Conservation (phyloP, 257 asterid genomes). For the Orobanche coerulescens region DNA sequence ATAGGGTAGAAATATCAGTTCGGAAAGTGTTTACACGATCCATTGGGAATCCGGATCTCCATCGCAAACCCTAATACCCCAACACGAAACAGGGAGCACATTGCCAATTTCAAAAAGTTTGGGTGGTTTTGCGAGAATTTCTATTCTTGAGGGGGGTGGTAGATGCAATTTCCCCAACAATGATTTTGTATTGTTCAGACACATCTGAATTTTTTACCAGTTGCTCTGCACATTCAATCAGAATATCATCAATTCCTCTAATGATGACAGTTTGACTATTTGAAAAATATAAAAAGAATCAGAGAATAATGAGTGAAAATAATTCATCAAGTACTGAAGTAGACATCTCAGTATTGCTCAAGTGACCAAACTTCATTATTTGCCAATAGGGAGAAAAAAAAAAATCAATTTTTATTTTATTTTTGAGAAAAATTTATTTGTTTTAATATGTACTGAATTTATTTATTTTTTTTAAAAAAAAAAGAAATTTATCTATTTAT, state of each 20-base stretch:
- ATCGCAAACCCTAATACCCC: too few species aligned
- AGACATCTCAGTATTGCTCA: background rate
- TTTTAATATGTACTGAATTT: too few species aligned
- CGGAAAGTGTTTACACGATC: too few species aligned
- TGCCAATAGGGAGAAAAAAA: too few species aligned
- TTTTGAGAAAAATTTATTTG: too few species aligned
- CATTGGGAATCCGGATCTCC: too few species aligned
- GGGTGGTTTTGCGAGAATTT: background rate
- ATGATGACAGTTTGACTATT: conserved; percentile 13
- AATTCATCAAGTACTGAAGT: background rate
- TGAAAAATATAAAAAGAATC: background rate
- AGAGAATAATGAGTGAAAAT: background rate
- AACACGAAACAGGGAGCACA: too few species aligned
- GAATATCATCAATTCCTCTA: conserved; percentile 9
- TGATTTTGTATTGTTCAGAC: conserved; percentile 4
- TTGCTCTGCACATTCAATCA: conserved; percentile 15
- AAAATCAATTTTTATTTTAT: too few species aligned
- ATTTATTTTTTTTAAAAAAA: too few species aligned
- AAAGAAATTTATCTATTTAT: too few species aligned
- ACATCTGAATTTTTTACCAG: conserved; percentile 8
- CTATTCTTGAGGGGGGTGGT: background rate
- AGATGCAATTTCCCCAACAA: conserved; percentile 2
- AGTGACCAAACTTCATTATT: too few species aligned
- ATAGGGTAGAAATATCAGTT: too few species aligned
- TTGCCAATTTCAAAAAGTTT: background rate